Conservation (phyloP, 1,284 basidiomycete species). For the Hypsizygus ulmarius region DNA sequence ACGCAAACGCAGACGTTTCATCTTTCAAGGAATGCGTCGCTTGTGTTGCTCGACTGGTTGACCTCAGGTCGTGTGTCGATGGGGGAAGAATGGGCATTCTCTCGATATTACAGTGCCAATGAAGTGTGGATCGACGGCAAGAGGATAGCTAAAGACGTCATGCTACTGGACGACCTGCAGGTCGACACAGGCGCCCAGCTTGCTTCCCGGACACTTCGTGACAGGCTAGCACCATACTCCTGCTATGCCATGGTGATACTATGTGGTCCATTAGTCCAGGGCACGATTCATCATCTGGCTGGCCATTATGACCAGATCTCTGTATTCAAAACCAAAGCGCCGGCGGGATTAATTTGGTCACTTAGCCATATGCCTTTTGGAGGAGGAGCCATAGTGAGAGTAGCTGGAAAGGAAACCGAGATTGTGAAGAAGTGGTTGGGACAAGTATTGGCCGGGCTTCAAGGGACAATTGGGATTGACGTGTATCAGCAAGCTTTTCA, state of each 20-base stretch:
- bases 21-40: conserved; percentile 58
- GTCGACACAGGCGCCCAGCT: conserved; percentile 21
- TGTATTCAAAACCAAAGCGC: conserved; percentile 55
- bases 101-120: conserved; percentile 81
- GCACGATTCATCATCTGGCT: conserved; percentile 44
- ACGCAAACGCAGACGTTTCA: conserved; percentile 76
- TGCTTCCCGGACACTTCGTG: conserved; percentile 48
- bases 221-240: conserved; percentile 70
- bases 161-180: conserved; percentile 61
- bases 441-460: conserved; percentile 47
- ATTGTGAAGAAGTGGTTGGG: conserved; percentile 68
- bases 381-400: conserved; percentile 56
- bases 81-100: conserved; percentile 90
- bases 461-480: conserved; percentile 58
- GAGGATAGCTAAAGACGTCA: conserved; percentile 71
- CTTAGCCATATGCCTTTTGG: conserved; percentile 48
- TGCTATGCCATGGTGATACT: conserved; percentile 85
- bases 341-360: conserved; percentile 77
- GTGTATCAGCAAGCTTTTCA: conserved; percentile 62
- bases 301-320: conserved; percentile 53
- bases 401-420: conserved; percentile 73
- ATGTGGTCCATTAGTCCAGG: conserved; percentile 57
- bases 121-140: conserved; percentile 70
- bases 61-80: conserved; percentile 79
- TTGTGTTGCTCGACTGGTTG: conserved; percentile 85